Conservation (phyloP, 2,329 filamentous ascomycete genomes). For the Neurospora crassa region DNA sequence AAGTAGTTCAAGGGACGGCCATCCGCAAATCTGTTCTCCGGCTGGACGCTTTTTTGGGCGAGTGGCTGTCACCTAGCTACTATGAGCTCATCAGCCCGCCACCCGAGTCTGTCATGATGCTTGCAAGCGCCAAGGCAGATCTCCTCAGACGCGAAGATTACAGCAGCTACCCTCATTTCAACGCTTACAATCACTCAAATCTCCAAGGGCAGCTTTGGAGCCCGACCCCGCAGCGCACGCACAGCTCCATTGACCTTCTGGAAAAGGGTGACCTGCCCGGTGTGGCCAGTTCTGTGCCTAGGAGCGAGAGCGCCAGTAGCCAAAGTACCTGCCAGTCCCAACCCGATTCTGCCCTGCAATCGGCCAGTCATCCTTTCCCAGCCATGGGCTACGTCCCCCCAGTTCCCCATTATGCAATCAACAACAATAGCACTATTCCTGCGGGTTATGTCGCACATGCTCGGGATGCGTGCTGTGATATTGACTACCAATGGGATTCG, state of each 20-base stretch:
- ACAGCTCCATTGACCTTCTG: constrained; percentile 12
- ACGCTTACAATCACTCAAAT: constrained; percentile 18
- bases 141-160: constrained; percentile 69
- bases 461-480: constrained; percentile 69
- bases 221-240: constrained; percentile 13
- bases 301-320: constrained; percentile 17
- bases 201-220: constrained; percentile 30
- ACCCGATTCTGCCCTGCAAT: background rate
- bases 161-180: constrained; percentile 35
- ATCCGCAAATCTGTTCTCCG: constrained; percentile 57
- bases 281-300: constrained; percentile 27
- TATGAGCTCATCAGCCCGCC: constrained; percentile 88
- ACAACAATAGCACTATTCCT: constrained; percentile 71
- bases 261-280: constrained; percentile 21
- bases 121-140: constrained; percentile 80
- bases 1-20: constrained; percentile 3
- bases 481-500: constrained; percentile 97
- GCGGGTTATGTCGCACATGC: constrained; percentile 84
- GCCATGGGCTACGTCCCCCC: constrained; percentile 57
- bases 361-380: constrained; percentile 4
- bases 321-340: constrained; percentile 12
- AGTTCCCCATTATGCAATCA: constrained; percentile 73
- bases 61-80: constrained; percentile 91
- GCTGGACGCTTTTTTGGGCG: constrained; percentile 85
- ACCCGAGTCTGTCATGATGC: constrained; percentile 76